Base-by-base conservation (phyloP, 2,329 filamentous ascomycete species). In the Stagonosporopsis rhizophila region DNA sequence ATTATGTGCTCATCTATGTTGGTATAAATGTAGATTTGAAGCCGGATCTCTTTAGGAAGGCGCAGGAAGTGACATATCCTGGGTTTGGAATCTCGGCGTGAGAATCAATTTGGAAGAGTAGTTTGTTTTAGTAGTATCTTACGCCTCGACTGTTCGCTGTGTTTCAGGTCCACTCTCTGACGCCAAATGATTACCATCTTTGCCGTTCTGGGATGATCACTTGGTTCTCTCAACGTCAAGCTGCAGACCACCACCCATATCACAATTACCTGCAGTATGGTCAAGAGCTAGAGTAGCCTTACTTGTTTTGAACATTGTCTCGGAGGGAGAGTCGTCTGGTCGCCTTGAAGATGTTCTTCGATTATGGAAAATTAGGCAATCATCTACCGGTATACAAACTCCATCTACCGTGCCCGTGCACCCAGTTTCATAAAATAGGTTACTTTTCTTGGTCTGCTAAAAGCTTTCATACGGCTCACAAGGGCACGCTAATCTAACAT, bases 1-100 rank as follows among this genome's bases (percentile, higher is more conserved):
- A 51, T 44, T 9, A 9, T 44, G 32, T 51, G 20, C 4, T 17
- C 32, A 20, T 20, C 48, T 11, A 51, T 28, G 14, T 44, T 32
- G 23, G 22, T 51, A 32, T 44, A 51, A 22, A 30, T n/a, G 32
- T 44, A 38, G 19, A 51, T 51, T n/a, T 51, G 48, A 22, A 44
- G 12, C 14, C 48, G 48, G 3, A 44, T 23, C 15, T 51, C 48
- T 12, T 12, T 38, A 9, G 48, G 48, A 2, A 44, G 39, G 14
- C 39, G 39, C 14, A 51, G 8, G 7, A 51, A 38, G 22, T 38
- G 39, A 11, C 48, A 44, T 38, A 6, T 25, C 15, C 9, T 15
- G 14, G 22, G 1, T 15, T 38, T 23, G 15, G 39, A 2, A 2
- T 23, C 17, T 23, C 37, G 32, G 15, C 25, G 12, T 11, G 1